Evolutionary conservation across 495 filamentous ascomycete genomes (phyloP).

Genomic region (Trichoderma virens): DNA sequence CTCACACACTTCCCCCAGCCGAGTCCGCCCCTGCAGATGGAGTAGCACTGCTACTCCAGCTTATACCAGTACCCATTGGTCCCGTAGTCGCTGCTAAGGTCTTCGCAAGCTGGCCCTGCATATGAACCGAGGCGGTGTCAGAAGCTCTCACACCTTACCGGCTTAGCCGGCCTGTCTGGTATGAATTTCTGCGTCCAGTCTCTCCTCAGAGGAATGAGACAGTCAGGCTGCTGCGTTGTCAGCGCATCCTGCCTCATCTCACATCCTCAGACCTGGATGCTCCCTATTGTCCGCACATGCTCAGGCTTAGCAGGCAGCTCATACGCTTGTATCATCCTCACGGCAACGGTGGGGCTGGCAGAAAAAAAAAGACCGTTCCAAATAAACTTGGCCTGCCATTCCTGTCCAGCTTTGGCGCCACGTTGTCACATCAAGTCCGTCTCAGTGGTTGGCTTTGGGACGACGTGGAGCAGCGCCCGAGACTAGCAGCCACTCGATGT

Average conservation of each 20-base stretch:
- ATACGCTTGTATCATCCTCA: neutral
- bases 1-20: neutral
- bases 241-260: neutral
- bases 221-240: neutral
- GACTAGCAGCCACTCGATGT: neutral
- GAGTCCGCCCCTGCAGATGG: slow-evolving; percentile 3
- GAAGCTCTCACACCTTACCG: neutral
- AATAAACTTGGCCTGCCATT: slow-evolving; percentile 2
- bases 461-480: neutral
- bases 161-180: neutral
- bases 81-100: too few relatives aligned
- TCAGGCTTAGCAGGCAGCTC: neutral
- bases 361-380: neutral
- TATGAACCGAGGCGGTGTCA: neutral
- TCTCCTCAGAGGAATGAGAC: neutral
- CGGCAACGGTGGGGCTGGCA: neutral
- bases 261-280: neutral
- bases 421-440: neutral
- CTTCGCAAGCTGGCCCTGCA: too few relatives aligned
- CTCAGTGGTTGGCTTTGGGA: neutral
- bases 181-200: neutral
- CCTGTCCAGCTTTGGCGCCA: neutral
- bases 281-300: neutral
- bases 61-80: neutral
- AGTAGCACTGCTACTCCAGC: neutral